Percentiles rank a stretch among this genome's conserved stretches.
Evolutionary conservation across 495 filamentous ascomycete genomes (phyloP).

Genomic region (Evansstolkia leycettana): DNA sequence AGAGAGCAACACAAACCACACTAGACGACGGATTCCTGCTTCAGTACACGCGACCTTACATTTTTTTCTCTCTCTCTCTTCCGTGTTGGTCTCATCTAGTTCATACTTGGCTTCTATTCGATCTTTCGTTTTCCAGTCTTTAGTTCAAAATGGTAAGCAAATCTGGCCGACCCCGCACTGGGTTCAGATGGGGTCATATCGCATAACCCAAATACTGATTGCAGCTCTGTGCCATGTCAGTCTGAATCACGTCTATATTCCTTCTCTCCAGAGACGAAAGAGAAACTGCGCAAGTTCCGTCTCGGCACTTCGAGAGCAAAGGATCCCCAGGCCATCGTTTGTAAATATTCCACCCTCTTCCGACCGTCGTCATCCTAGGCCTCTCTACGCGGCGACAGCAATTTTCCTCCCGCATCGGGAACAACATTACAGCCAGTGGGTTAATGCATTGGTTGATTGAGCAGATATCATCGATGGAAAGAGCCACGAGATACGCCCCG

Average conservation of each 20-base stretch:
- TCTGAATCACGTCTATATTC: constrained; percentile 88
- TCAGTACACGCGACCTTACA: no score
- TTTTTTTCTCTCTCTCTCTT: no score
- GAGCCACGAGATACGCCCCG: constrained; percentile 69
- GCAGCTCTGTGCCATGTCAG: constrained; percentile 23
- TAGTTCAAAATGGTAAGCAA: constrained; percentile 1
- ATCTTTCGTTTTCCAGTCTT: not conserved
- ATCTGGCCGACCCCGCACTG: constrained; percentile 1
- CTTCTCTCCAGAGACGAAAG: constrained; percentile 78
- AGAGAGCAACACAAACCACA: no score
- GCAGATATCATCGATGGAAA: constrained; percentile 63
- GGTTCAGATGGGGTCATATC: not conserved
- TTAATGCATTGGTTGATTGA: no score
- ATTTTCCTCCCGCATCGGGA: no score
- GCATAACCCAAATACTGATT: no score
- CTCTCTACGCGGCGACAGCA: no score
- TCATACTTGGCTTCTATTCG: no score
- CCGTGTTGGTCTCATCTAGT: no score
- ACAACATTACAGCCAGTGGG: no score
- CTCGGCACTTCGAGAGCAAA: constrained; percentile 80
- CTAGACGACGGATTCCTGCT: no score
- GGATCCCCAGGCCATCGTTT: constrained; percentile 81
- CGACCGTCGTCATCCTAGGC: no score
- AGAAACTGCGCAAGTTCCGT: constrained; percentile 83
- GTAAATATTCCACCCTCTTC: constrained; percentile 36